Percentiles rank a stretch among this genome's conserved stretches.
Evolutionary conservation across 495 filamentous ascomycete species (phyloP).

Genomic region (Chaetomium tenue): DNA sequence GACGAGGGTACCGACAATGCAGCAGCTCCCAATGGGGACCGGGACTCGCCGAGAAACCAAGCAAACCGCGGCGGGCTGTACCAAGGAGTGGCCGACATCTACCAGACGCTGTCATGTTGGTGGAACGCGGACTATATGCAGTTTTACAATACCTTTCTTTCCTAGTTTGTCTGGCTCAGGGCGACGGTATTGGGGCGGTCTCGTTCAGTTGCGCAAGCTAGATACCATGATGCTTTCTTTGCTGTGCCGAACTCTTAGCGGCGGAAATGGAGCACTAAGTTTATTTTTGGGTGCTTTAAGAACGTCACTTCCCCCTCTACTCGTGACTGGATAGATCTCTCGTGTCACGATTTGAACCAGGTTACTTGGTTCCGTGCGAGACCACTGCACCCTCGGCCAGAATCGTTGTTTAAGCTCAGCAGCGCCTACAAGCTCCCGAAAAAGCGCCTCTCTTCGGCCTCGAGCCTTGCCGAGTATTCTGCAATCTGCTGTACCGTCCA

Average conservation of each 20-base stretch:
- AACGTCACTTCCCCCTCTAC: too few species aligned
- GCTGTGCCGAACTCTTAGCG: too few species aligned
- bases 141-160: constrained; percentile 21
- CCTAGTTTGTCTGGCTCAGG: constrained; percentile 5
- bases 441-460: constrained; percentile 30
- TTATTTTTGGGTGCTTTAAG: too few species aligned
- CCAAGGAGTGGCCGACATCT: constrained; percentile 2
- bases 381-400: too few species aligned
- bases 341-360: too few species aligned
- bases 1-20: background rate
- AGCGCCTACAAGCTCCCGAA: constrained; percentile 38
- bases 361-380: too few species aligned
- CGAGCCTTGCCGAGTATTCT: constrained; percentile 32
- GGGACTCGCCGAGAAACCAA: background rate
- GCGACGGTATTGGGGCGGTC: background rate
- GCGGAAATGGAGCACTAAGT: too few species aligned
- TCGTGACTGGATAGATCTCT: too few species aligned
- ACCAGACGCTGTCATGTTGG: constrained; percentile 17
- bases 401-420: background rate
- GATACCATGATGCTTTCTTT: constrained; percentile 16
- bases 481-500: constrained; percentile 37
- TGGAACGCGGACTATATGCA: constrained; percentile 15
- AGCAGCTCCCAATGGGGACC: background rate
- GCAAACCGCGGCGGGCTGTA: background rate
- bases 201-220: constrained; percentile 3